phyloP scores from a whole-genome alignment of 1,284 basidiomycete species.

The Cryptococcus sp. region DNA sequence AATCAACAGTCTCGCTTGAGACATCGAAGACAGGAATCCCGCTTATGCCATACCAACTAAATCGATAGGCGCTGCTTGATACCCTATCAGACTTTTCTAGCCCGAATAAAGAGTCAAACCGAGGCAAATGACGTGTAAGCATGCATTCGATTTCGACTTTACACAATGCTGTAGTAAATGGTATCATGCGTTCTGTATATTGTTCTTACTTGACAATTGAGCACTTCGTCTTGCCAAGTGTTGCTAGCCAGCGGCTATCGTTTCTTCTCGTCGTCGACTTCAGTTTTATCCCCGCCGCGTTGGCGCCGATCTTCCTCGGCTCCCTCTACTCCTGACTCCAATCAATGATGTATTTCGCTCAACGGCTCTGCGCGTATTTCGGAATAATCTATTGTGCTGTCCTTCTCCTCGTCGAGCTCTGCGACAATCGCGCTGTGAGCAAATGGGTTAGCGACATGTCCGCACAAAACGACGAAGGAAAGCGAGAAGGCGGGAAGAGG shows the following conservation, averaged over 20 bases:
- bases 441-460: background rate
- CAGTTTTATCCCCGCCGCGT: background rate
- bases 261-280: background rate
- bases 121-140: too few species aligned
- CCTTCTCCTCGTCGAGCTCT: slow-evolving; percentile 82
- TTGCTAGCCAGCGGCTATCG: background rate
- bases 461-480: too few species aligned
- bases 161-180: too few species aligned
- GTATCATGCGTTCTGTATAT: too few species aligned
- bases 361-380: slow-evolving; percentile 81
- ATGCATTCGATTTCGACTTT: too few species aligned
- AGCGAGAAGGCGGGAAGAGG: background rate
- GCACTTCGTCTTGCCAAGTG: slow-evolving; percentile 47
- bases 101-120: too few species aligned
- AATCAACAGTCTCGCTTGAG: too few species aligned
- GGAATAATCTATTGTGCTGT: slow-evolving; percentile 74
- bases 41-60: too few species aligned
- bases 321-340: background rate
- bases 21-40: too few species aligned
- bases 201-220: slow-evolving; percentile 38
- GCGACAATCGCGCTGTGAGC: slow-evolving; percentile 77
- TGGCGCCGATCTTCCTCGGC: background rate
- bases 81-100: too few species aligned
- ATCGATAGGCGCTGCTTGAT: too few species aligned
- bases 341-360: slow-evolving; percentile 39